phyloP scores from a whole-genome alignment of 2,329 filamentous ascomycete species.

The Calonectria crousiana region DNA sequence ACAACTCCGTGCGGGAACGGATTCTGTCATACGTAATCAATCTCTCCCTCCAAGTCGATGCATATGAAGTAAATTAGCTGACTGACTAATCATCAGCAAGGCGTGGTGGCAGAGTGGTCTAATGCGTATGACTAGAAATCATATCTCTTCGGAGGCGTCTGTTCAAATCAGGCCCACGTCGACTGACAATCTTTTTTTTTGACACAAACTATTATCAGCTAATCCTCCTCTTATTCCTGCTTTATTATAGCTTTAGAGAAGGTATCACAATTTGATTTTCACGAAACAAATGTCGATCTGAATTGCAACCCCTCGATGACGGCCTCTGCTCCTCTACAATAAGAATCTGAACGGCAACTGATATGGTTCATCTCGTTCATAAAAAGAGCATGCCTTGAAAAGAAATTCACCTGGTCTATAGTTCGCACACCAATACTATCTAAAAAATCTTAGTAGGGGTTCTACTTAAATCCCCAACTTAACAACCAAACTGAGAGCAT shows the following conservation, averaged over 20 bases:
- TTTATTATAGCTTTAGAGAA: background rate
- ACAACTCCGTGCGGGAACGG: background rate
- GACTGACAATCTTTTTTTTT: background rate
- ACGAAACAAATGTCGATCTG: background rate
- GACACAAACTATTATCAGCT: background rate
- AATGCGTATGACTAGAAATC: constrained; percentile 31
- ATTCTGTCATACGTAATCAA: background rate
- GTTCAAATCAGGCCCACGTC: constrained; percentile 28
- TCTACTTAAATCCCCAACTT: background rate
- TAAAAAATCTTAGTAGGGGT: background rate
- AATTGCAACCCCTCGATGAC: background rate
- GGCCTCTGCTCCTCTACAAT: background rate
- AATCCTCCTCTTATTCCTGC: background rate
- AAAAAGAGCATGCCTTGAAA: background rate
- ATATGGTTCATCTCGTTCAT: background rate
- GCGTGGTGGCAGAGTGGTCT: constrained; percentile 29
- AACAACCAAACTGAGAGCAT: background rate
- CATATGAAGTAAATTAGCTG: background rate
- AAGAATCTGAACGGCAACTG: background rate
- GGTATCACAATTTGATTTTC: background rate
- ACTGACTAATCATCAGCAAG: constrained; percentile 6
- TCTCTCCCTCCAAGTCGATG: background rate
- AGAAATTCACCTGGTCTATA: background rate
- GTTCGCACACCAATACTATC: background rate
- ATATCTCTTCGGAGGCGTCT: constrained; percentile 30